Evolutionary conservation across 78 protist species (phyloP).

Genomic region (Dictyostelium purpureum): DNA sequence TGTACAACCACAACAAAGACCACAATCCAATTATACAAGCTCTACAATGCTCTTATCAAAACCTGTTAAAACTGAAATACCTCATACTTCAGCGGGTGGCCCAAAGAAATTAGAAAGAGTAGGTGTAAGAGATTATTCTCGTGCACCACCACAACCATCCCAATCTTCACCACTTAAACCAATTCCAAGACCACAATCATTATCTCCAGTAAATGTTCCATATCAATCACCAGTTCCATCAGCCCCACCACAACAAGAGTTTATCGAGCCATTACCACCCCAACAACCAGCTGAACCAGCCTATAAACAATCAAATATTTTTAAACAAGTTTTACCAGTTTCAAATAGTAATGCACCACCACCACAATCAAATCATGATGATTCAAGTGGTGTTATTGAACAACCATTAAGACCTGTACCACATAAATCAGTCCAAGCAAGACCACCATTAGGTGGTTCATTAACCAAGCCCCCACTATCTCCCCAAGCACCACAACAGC

Average conservation of each 20-base stretch:
- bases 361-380: background rate
- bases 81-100: background rate
- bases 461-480: background rate
- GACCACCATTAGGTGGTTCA: background rate
- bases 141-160: background rate
- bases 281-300: background rate
- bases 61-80: background rate
- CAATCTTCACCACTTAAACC: background rate
- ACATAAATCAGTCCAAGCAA: background rate
- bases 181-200: background rate
- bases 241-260: slow-evolving; percentile 3
- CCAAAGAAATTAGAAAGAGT: background rate
- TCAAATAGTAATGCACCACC: slow-evolving; percentile 8
- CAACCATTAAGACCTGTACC: slow-evolving; percentile 12
- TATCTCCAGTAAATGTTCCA: background rate
- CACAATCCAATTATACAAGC: background rate
- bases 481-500: background rate
- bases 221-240: background rate
- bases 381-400: background rate
- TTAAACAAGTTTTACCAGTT: slow-evolving; percentile 8
- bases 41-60: background rate
- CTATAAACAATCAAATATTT: no score
- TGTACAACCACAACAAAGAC: background rate
- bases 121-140: background rate
- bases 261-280: no score